phyloP scores from a whole-genome alignment of 768 basidiomycete genomes.

The Coprinopsis strossmayeri region DNA sequence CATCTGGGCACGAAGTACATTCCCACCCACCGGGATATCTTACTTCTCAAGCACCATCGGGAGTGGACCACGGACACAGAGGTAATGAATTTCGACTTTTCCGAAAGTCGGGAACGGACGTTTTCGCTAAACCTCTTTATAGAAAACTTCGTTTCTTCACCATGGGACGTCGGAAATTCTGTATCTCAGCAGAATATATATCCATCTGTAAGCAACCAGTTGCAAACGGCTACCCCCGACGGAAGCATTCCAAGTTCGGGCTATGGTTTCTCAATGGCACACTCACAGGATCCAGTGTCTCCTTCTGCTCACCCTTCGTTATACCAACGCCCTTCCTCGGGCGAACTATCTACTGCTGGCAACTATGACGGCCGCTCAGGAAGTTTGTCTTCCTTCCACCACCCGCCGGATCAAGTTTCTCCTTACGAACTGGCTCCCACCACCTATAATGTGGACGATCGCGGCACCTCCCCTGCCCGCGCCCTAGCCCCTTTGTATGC shows the following conservation, averaged over 20 bases:
- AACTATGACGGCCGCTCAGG: neutral
- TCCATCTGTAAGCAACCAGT: neutral
- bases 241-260: conserved; percentile 2
- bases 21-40: conserved; percentile 8
- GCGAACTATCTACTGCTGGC: neutral
- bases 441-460: neutral
- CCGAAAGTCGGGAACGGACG: neutral
- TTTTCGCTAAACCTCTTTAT: neutral
- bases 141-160: neutral
- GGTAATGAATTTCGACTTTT: conserved; percentile 2
- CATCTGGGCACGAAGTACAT: conserved; percentile 5
- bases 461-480: no score
- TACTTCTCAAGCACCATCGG: neutral
- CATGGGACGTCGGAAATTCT: neutral
- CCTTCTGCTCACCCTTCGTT: neutral
- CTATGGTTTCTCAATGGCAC: neutral
- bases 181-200: neutral
- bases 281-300: neutral
- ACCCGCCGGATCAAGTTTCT: neutral
- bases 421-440: neutral
- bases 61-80: conserved; percentile 3
- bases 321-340: neutral
- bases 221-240: conserved; percentile 1
- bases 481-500: conserved; percentile 54
- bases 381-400: neutral